Evolutionary conservation across 495 filamentous ascomycete species (phyloP).

Genomic region (Daldinia decipiens): DNA sequence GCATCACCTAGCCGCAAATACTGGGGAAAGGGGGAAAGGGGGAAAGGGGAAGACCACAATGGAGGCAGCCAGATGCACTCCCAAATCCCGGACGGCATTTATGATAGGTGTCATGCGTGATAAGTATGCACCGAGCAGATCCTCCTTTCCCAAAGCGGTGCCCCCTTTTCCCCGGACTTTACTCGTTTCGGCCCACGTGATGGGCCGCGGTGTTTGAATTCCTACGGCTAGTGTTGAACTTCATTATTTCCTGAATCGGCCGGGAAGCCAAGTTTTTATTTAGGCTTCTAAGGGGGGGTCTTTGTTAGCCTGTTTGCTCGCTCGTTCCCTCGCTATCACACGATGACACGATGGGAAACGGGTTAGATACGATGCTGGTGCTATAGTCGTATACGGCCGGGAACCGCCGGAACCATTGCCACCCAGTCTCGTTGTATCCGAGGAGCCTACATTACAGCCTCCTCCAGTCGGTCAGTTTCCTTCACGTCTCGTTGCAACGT

Average conservation of each 20-base stretch:
- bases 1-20: conserved; percentile 20
- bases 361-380: neutral
- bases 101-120: conserved; percentile 35
- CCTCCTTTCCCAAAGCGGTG: conserved; percentile 35
- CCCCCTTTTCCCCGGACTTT: conserved; percentile 31
- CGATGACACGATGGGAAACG: conserved; percentile 23
- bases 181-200: conserved; percentile 15
- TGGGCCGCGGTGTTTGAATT: conserved; percentile 32
- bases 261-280: neutral
- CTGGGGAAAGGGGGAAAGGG: conserved; percentile 21
- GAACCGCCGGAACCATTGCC: conserved; percentile 25
- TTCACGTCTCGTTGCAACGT: conserved; percentile 26
- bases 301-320: neutral
- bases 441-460: neutral
- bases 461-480: conserved; percentile 11
- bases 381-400: conserved; percentile 13
- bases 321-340: conserved; percentile 13
- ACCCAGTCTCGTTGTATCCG: conserved; percentile 18
- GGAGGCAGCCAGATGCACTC: neutral
- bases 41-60: conserved; percentile 6
- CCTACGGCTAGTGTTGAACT: neutral
- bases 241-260: conserved; percentile 15
- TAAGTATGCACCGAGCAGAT: conserved; percentile 34
- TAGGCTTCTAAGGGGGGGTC: no score
- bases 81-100: conserved; percentile 46